Evolutionary conservation across 306 rosid genomes (phyloP), one percentile per base, ranked within the genome.

Genomic region (Comarum palustre): DNA sequence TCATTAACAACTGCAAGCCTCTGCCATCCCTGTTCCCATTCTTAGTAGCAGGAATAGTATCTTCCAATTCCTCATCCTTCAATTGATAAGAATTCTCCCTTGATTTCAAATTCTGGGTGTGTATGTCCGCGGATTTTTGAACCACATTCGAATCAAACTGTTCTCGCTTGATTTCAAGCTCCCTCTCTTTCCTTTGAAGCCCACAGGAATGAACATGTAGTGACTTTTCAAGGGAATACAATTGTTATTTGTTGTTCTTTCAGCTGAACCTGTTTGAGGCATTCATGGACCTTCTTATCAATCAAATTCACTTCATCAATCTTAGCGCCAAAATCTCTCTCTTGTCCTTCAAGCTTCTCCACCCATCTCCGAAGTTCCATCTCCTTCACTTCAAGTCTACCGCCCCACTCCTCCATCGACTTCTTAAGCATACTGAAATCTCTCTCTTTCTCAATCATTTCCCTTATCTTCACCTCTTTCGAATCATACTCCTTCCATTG

Each of bases 201-300:
- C 65, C 65, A 27, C n/a, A 7, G 0, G 38, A 59, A 1, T 59
- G 39, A 3, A 6, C 4, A 13, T 29, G 65, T 27, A 29, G 38
- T 13, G 39, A 59, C 65, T 2, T 79, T 39, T 66, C 54, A 20
- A 70, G 59, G 34, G 11, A 20, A 60, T 52, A 20, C 63, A 57
- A 74, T n/a, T n/a, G n/a, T n/a, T n/a, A n/a, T n/a, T 1, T 60
- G 27, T 50, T 45, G 46, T 61, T 71, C 78, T 43, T 72, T 79
- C 65, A 31, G 54, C 69, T 82, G 80, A 41, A 87, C 66, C 36
- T 80, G 85, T 25, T 25, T 38, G 20, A 84, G 75, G 78, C 69
- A 62, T 52, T 74, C 74, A 8, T 58, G 60, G 24, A 62, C 75
- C 54, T 8, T 66, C 31, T 41, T 59, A 29, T 59, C 65, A 59